Conservation (phyloP, 495 filamentous ascomycete species). For the Neurospora sp. region DNA sequence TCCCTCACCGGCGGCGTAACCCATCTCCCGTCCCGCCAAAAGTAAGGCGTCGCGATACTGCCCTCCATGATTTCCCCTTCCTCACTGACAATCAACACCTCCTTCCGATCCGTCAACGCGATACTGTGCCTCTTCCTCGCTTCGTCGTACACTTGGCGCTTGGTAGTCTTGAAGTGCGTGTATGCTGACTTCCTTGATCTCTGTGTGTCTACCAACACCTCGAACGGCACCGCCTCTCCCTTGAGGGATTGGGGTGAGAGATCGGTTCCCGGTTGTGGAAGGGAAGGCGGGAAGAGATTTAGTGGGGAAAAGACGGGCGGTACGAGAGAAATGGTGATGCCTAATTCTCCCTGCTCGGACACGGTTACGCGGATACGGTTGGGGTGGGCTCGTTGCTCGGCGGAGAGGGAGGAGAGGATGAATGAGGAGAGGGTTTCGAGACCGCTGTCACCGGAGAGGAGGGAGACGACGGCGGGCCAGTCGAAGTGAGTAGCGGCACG, state of each 20-base stretch:
- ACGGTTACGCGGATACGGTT: slow-evolving; percentile 46
- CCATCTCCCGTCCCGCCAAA: slow-evolving; percentile 59
- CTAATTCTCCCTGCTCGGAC: slow-evolving; percentile 36
- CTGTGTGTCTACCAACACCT: slow-evolving; percentile 47
- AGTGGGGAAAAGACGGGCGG: slow-evolving; percentile 24
- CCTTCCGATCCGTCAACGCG: slow-evolving; percentile 41
- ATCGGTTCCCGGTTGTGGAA: background rate
- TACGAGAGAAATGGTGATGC: slow-evolving; percentile 38
- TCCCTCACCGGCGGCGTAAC: slow-evolving; percentile 46
- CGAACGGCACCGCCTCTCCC: too few species aligned
- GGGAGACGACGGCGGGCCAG: slow-evolving; percentile 40
- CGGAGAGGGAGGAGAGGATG: slow-evolving; percentile 12
- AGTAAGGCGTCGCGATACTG: slow-evolving; percentile 70
- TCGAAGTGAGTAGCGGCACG: slow-evolving; percentile 59
- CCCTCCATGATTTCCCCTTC: slow-evolving; percentile 74
- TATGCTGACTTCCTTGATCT: slow-evolving; percentile 47
- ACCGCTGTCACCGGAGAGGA: slow-evolving; percentile 33
- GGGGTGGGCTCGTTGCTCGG: slow-evolving; percentile 12
- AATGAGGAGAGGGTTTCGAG: slow-evolving; percentile 22
- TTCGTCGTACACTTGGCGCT: slow-evolving; percentile 52
- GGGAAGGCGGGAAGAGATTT: slow-evolving; percentile 17
- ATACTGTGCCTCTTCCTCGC: slow-evolving; percentile 52
- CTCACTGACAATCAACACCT: slow-evolving; percentile 65
- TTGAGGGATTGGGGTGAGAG: too few species aligned
- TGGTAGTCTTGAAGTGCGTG: slow-evolving; percentile 69